phyloP scores from a whole-genome alignment of 495 filamentous ascomycete species.

The Hypoxylon crocopeplum region DNA sequence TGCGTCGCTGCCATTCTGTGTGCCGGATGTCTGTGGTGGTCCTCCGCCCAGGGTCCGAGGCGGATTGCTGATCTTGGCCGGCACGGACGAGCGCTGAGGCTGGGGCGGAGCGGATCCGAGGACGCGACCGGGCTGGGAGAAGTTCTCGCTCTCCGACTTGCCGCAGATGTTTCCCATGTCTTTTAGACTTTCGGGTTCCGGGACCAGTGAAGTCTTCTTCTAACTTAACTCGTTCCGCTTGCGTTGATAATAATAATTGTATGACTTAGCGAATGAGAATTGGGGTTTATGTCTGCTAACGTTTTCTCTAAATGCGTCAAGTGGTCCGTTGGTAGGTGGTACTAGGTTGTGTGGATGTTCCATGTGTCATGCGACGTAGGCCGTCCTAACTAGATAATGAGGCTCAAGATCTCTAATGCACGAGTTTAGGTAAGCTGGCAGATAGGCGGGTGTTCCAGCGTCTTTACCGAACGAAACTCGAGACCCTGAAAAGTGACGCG shows the following conservation, averaged over 20 bases:
- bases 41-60: slow-evolving; percentile 62
- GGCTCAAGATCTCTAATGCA: slow-evolving; percentile 18
- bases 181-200: neutral
- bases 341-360: neutral
- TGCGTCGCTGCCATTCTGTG: slow-evolving; percentile 5
- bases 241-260: too few species aligned
- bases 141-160: slow-evolving; percentile 65
- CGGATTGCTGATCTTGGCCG: slow-evolving; percentile 54
- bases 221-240: too few species aligned
- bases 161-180: slow-evolving; percentile 80
- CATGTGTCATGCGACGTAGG: slow-evolving; percentile 15
- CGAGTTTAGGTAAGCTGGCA: slow-evolving; percentile 20
- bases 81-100: slow-evolving; percentile 45
- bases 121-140: slow-evolving; percentile 68
- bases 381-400: slow-evolving; percentile 14
- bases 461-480: slow-evolving; percentile 17
- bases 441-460: neutral
- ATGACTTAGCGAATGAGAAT: neutral
- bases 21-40: neutral
- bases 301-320: too few species aligned
- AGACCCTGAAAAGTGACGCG: slow-evolving; percentile 11
- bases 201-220: too few species aligned
- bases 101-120: slow-evolving; percentile 58
- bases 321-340: slow-evolving; percentile 1
- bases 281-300: too few species aligned